Conservation (phyloP, 78 protist genomes). For the Bigelowiella natans region DNA sequence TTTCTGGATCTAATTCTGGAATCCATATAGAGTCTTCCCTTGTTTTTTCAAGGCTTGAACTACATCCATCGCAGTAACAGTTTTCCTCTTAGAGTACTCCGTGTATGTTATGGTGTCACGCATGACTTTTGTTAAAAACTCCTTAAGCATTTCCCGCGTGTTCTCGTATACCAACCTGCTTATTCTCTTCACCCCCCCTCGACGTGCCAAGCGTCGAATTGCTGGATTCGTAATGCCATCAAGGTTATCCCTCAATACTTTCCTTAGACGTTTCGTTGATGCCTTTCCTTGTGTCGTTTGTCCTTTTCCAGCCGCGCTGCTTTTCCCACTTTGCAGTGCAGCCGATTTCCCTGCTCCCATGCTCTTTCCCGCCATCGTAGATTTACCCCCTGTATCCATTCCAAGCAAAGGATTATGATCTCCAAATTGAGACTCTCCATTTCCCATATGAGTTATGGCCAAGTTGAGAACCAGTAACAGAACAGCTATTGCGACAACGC, state of each 20-base stretch:
- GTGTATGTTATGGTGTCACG: constrained; percentile 89
- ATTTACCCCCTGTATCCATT: background rate
- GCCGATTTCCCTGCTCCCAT: background rate
- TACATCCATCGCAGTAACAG: constrained; percentile 91
- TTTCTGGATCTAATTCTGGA: no score
- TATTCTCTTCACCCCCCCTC: constrained; percentile 53
- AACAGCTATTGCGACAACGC: no score
- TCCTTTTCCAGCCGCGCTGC: constrained; percentile 35
- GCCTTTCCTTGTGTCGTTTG: constrained; percentile 48
- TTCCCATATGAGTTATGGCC: no score
- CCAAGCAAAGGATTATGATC: no score
- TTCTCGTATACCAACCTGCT: constrained; percentile 34
- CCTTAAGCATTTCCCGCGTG: constrained; percentile 23
- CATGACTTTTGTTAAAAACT: constrained; percentile 27
- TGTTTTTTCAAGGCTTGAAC: constrained; percentile 88
- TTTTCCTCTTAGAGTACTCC: constrained; percentile 86
- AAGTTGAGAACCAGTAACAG: no score
- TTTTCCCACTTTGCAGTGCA: background rate
- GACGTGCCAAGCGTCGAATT: constrained; percentile 48
- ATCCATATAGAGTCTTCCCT: constrained; percentile 91
- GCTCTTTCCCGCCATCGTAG: background rate
- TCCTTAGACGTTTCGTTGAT: constrained; percentile 40
- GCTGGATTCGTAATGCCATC: constrained; percentile 56
- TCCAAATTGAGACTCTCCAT: no score
- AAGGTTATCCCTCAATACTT: constrained; percentile 36